These are phyloP conservation scores for Sphaerulina musiva DNA, from an alignment of 2,329 filamentous ascomycete species.

Conservation along the genomic window DNA sequence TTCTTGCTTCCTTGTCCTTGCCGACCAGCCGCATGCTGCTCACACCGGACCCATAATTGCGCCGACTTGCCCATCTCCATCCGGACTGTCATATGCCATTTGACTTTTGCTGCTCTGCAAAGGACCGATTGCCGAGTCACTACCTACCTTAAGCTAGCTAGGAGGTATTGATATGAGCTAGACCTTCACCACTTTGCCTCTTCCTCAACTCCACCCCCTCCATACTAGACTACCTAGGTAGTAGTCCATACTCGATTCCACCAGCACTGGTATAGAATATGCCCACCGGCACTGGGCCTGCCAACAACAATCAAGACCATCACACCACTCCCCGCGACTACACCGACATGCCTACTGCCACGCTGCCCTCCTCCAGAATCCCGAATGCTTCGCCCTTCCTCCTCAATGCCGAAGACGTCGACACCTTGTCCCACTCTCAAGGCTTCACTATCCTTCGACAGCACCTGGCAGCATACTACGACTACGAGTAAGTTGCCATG, in stretches of 20 bases:
- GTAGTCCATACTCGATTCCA: background rate
- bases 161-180: background rate
- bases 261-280: background rate
- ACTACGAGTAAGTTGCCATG: slow-evolving; percentile 32
- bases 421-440: slow-evolving; percentile 35
- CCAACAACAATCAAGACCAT: background rate
- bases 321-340: background rate
- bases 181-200: too few relatives aligned
- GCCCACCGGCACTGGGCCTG: background rate
- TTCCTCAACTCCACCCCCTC: too few relatives aligned
- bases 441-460: slow-evolving; percentile 41
- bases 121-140: slow-evolving; percentile 7
- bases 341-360: background rate
- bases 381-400: slow-evolving; percentile 38
- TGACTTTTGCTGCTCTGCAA: background rate
- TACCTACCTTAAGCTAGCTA: too few relatives aligned
- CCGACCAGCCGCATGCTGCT: too few relatives aligned
- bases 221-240: too few relatives aligned
- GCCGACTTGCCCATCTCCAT: slow-evolving; percentile 8
- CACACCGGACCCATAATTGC: slow-evolving; percentile 3
- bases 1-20: too few relatives aligned
- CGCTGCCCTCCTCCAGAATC: background rate
- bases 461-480: slow-evolving; percentile 37
- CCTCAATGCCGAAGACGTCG: slow-evolving; percentile 39
- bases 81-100: background rate